These are phyloP conservation scores for Symbiodinium pilosum DNA, from an alignment of 73 alveolate species.

Conservation along the genomic window DNA sequence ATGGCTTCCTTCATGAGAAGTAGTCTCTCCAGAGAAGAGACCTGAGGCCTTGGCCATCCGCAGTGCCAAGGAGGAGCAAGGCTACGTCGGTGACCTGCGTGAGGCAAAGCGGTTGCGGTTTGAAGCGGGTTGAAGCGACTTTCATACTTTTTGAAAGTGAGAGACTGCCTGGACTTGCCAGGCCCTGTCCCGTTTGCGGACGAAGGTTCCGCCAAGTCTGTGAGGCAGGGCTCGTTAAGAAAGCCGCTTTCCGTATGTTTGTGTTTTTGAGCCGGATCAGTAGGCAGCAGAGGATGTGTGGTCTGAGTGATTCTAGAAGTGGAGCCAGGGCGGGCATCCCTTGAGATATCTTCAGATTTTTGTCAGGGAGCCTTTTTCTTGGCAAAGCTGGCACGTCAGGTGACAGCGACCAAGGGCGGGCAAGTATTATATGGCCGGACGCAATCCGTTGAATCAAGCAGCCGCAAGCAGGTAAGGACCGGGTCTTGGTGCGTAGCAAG, in stretches of 20 bases:
- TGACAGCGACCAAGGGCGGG: background rate
- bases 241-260: too few relatives aligned
- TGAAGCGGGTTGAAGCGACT: too few relatives aligned
- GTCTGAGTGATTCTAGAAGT: too few relatives aligned
- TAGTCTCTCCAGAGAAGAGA: background rate
- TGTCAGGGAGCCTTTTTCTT: too few relatives aligned
- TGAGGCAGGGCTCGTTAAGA: too few relatives aligned
- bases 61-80: slow-evolving; percentile 72
- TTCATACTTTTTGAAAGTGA: background rate
- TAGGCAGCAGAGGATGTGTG: too few relatives aligned
- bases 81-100: slow-evolving; percentile 72
- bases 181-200: slow-evolving; percentile 15
- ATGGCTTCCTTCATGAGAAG: background rate
- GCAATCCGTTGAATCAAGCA: background rate
- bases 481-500: background rate
- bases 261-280: too few relatives aligned
- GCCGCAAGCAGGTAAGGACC: background rate
- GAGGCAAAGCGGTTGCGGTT: slow-evolving; percentile 20
- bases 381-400: background rate
- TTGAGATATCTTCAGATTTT: too few relatives aligned
- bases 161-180: background rate
- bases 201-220: background rate
- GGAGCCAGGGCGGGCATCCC: too few relatives aligned
- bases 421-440: background rate
- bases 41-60: slow-evolving; percentile 85